These are phyloP conservation scores for Mycena polygramma DNA, from an alignment of 768 basidiomycete genomes.

Conservation along the genomic window DNA sequence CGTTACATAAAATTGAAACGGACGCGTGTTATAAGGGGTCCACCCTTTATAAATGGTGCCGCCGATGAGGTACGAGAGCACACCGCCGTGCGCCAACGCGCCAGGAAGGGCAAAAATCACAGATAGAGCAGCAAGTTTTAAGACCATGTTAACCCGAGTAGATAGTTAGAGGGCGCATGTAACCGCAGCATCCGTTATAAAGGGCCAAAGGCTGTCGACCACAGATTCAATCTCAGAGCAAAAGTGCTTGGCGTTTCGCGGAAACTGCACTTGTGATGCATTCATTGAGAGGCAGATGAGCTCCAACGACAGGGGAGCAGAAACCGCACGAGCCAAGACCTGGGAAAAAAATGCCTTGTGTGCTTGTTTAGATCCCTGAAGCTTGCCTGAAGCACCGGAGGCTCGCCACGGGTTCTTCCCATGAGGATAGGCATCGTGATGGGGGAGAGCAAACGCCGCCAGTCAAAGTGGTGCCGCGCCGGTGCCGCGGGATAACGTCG, in stretches of 20 bases:
- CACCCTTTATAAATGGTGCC: slow-evolving; percentile 57
- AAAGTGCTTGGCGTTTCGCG: neutral
- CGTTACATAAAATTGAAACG: neutral
- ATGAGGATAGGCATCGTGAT: neutral
- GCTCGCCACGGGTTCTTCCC: neutral
- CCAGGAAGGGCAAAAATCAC: slow-evolving; percentile 42
- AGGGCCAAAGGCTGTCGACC: too few relatives aligned
- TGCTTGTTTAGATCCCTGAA: neutral
- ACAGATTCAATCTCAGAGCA: neutral
- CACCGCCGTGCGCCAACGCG: slow-evolving; percentile 59
- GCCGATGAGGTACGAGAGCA: slow-evolving; percentile 53
- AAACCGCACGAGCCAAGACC: neutral
- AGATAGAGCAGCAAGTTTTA: slow-evolving; percentile 44
- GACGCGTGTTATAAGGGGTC: slow-evolving; percentile 55
- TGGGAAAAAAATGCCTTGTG: neutral
- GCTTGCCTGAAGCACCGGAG: neutral
- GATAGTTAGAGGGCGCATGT: too few relatives aligned
- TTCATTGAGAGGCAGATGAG: neutral
- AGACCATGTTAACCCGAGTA: slow-evolving; percentile 6
- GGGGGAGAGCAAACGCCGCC: neutral
- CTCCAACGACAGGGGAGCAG: neutral
- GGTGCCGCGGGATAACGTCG: neutral
- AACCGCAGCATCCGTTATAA: neutral
- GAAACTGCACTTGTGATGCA: neutral
- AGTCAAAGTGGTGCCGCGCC: neutral